Evolutionary conservation across 1,284 basidiomycete species (phyloP), one percentile per base, ranked within the genome.

Genomic region (Tylopilus sp.): DNA sequence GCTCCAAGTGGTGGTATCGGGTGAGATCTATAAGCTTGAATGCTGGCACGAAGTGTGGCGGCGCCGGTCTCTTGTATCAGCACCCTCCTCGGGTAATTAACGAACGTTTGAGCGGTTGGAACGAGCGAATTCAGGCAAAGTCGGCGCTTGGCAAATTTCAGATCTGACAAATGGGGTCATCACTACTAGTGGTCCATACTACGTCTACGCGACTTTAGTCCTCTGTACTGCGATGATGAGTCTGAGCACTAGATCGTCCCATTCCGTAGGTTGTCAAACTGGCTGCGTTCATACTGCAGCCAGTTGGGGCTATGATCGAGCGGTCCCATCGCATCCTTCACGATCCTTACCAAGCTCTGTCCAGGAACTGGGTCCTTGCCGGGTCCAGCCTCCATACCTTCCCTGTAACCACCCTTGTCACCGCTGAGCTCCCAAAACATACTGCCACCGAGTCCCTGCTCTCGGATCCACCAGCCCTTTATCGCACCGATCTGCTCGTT

Each of bases 401-500:
- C 78, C 51, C 85, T 74, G 21, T 67, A 59, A 11, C 68, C 68
- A 6, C 81, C 83, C 67, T 91, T 91, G 69, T 91, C 88, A 2
- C 87, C 88, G 59, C 83, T 87, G 49, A 91, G 72, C 65, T 91
- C 88, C 88, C 88, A 91, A 60, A 85, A 91, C 89, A 92, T 91
- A 55, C 84, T 85, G 4, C 89, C 91, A 2, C 82, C 83, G 14
- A 93, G 69, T 0, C 82, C 79, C 63, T 85, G 77, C 40, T 78
- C 71, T 56, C 69, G 73, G 57, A 94, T 92, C 74, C 83, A 93
- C 53, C 78, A 74, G 15, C 85, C 87, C 68, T 93, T 93, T 76
- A 76, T 76, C 48, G 68, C 62, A 2, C 76, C 89, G 2, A 88
- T 77, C 33, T 79, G 71, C 50, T 88, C 87, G 31, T 74, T 80